Evolutionary conservation across 192 early-diverging fungal genomes (phyloP).

Genomic region (Chytriomyces hyalinus): DNA sequence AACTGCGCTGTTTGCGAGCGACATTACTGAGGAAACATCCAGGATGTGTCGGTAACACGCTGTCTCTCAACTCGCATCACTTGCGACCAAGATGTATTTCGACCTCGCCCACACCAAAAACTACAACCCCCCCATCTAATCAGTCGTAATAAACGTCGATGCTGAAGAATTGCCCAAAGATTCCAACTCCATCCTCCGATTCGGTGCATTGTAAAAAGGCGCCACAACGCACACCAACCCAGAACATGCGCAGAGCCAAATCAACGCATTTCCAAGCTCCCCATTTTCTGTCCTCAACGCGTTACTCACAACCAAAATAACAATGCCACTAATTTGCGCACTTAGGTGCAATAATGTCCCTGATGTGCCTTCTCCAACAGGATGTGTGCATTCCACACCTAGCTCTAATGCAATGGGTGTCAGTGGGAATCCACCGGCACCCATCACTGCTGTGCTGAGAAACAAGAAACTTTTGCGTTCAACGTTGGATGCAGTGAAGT

Average conservation of each 20-base stretch:
- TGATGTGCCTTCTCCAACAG: conserved; percentile 38
- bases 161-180: not conserved
- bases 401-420: conserved; percentile 39
- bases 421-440: conserved; percentile 40
- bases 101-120: too few relatives aligned
- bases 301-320: conserved; percentile 40
- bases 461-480: conserved; percentile 12
- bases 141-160: too few relatives aligned
- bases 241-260: not conserved
- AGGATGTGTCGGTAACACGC: too few relatives aligned
- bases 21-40: too few relatives aligned
- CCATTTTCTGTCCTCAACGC: conserved; percentile 10
- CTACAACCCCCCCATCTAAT: too few relatives aligned
- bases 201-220: conserved; percentile 29
- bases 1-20: too few relatives aligned
- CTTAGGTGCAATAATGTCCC: conserved; percentile 21
- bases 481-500: conserved; percentile 11
- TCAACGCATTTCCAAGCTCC: conserved; percentile 10
- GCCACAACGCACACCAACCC: not conserved
- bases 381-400: conserved; percentile 45
- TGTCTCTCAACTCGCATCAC: too few relatives aligned
- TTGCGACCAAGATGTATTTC: too few relatives aligned
- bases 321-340: conserved; percentile 22
- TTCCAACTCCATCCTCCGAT: conserved; percentile 26
- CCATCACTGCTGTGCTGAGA: conserved; percentile 34